Evolutionary conservation across 1,139 yeast species (phyloP), one percentile per base, ranked within the genome.

Genomic region (Taphrina pruni): DNA sequence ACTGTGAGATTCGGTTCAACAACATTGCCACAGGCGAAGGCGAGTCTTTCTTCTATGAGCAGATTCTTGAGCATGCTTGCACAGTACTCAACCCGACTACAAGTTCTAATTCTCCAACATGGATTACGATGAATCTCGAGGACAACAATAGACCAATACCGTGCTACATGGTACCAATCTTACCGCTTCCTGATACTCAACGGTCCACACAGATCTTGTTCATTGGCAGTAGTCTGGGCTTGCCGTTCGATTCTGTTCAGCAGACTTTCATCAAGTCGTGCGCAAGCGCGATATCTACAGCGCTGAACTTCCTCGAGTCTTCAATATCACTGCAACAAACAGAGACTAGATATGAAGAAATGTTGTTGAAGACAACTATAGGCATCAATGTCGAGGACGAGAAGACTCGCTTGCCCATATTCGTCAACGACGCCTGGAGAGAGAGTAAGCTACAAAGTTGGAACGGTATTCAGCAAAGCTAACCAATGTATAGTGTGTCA

Each of bases 391-490:
- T 58, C 54, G 62, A 58, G 54, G 62, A 58, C 4, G 62, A 38
- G 17, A 32, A 17, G 41, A 58, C 62, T 1, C 62, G 62, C 1
- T 17, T 17, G 14, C 62, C 62, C 8, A 32, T 58, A 20, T 45
- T 58, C 20, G 52, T 58, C 21, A 58, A 58, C 45, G 62, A 58
- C 41, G 54, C 62, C 46, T 58, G 62, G 62, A 43, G 62, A 14
- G 21, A 43, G 7, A 45, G 62, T 58, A 5, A 58, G 62, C 3
- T 8, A 17, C 35, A 7, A 35, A 14, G 14, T 2, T 45, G 20
- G 20, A 14, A 12, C 2, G 8, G 7, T 5, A 12, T 45, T 12
- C n/a, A 6, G 8, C 20, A 17, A 12, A 12, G 48, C 48, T 45
- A n/a, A 45, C n/a, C 3, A 4, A 1, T 7, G 12, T 45, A 1